Evolutionary conservation across 2,329 filamentous ascomycete genomes (phyloP).

Genomic region (Ophiostoma sp.): DNA sequence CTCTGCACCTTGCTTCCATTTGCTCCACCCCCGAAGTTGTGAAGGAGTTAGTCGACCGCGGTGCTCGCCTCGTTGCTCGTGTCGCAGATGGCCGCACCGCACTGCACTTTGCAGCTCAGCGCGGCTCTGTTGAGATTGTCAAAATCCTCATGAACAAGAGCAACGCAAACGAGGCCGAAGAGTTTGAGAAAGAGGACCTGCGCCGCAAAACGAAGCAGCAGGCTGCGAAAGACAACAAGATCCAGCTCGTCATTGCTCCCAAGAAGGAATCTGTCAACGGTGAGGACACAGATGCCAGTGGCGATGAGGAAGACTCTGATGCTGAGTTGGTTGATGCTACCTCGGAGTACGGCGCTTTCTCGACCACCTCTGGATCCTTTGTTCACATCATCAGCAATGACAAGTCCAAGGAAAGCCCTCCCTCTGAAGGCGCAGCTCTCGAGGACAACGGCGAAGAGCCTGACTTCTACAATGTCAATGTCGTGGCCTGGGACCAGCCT

Average conservation of each 20-base stretch:
- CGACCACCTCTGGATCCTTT: constrained; percentile 64
- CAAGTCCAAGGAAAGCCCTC: constrained; percentile 32
- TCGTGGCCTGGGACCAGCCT: constrained; percentile 72
- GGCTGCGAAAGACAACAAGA: constrained; percentile 18
- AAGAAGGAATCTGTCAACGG: not conserved
- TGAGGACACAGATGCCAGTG: not conserved
- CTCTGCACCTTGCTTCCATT: constrained; percentile 69
- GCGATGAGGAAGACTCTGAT: not conserved
- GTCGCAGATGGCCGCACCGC: constrained; percentile 75
- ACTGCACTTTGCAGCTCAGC: constrained; percentile 71
- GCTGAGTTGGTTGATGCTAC: not conserved
- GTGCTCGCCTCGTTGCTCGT: constrained; percentile 46
- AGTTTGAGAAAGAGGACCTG: constrained; percentile 53
- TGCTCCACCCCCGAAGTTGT: constrained; percentile 36
- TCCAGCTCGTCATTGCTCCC: not conserved
- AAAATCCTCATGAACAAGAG: constrained; percentile 68
- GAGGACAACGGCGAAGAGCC: constrained; percentile 61
- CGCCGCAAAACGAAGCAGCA: constrained; percentile 35
- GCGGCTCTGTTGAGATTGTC: constrained; percentile 64
- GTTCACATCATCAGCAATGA: constrained; percentile 54
- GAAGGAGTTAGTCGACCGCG: not conserved
- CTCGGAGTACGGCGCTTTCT: constrained; percentile 40
- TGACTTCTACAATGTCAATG: constrained; percentile 73
- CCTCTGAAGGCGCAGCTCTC: constrained; percentile 36
- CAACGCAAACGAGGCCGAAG: constrained; percentile 63